Evolutionary conservation across 495 filamentous ascomycete species (phyloP).

Genomic region (Neurospora cerealis): DNA sequence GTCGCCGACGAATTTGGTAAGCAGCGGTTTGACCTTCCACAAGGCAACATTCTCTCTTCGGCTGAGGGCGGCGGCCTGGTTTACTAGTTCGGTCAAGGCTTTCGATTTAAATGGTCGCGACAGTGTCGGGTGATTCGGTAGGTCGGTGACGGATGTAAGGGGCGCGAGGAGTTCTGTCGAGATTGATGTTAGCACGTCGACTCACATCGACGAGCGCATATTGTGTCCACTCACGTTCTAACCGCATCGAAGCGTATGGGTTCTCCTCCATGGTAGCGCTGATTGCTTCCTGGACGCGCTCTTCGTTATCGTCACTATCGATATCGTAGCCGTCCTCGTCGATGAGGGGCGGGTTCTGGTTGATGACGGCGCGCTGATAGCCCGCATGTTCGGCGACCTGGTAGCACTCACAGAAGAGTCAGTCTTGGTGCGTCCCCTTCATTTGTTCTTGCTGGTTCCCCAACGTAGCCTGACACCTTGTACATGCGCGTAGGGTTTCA

Average conservation of each 20-base stretch:
- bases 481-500: not conserved
- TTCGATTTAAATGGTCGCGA: slow-evolving; percentile 73
- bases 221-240: slow-evolving; percentile 58
- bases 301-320: slow-evolving; percentile 70
- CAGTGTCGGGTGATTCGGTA: slow-evolving; percentile 73
- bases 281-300: slow-evolving; percentile 50
- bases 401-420: not conserved
- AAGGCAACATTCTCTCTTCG: slow-evolving; percentile 67
- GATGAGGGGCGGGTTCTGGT: slow-evolving; percentile 58
- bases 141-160: slow-evolving; percentile 73
- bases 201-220: not conserved
- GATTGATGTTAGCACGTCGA: not conserved
- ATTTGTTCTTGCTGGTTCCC: not conserved
- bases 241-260: slow-evolving; percentile 68
- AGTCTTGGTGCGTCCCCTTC: not conserved
- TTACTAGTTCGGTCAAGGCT: slow-evolving; percentile 69
- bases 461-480: not conserved
- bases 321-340: slow-evolving; percentile 85
- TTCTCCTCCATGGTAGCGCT: slow-evolving; percentile 65
- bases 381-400: slow-evolving; percentile 80
- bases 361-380: slow-evolving; percentile 73
- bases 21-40: slow-evolving; percentile 67
- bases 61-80: slow-evolving; percentile 55
- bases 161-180: slow-evolving; percentile 71
- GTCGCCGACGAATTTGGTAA: slow-evolving; percentile 72